Evolutionary conservation across 108 stramenopile genomes (phyloP).

Genomic region (Cyclotella kingstonii): DNA sequence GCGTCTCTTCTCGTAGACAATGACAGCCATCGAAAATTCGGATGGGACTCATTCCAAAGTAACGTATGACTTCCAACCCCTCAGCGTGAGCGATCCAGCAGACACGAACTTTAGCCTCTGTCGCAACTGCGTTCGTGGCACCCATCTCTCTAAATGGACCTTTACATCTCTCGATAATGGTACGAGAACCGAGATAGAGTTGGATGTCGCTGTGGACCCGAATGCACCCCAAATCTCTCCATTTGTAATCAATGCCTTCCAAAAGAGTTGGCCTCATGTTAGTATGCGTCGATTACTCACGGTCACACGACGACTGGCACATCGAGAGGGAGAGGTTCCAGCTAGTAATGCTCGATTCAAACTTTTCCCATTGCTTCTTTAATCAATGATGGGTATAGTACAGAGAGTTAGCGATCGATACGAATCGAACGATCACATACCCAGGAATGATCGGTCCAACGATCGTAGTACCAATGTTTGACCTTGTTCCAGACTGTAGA

Average conservation of each 20-base stretch:
- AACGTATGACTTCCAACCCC: slow-evolving; percentile 20
- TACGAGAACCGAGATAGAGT: slow-evolving; percentile 20
- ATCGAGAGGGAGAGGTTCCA: slow-evolving; percentile 18
- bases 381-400: no score
- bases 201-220: slow-evolving; percentile 24
- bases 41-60: slow-evolving; percentile 23
- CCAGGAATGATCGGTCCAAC: no score
- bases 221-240: slow-evolving; percentile 2
- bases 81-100: neutral
- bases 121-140: slow-evolving; percentile 16
- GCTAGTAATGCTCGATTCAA: slow-evolving; percentile 9
- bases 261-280: slow-evolving; percentile 29
- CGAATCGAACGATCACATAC: neutral
- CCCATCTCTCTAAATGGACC: slow-evolving; percentile 27
- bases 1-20: slow-evolving; percentile 10
- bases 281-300: slow-evolving; percentile 24
- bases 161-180: slow-evolving; percentile 22
- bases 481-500: no score
- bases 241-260: slow-evolving; percentile 18
- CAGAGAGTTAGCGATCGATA: no score
- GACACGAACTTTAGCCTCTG: neutral
- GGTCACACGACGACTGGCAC: slow-evolving; percentile 17
- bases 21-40: slow-evolving; percentile 17
- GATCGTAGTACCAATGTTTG: no score
- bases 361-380: slow-evolving; percentile 30